phyloP scores from a whole-genome alignment of 177 flowering plant species.

The Vitis hybrid region DNA sequence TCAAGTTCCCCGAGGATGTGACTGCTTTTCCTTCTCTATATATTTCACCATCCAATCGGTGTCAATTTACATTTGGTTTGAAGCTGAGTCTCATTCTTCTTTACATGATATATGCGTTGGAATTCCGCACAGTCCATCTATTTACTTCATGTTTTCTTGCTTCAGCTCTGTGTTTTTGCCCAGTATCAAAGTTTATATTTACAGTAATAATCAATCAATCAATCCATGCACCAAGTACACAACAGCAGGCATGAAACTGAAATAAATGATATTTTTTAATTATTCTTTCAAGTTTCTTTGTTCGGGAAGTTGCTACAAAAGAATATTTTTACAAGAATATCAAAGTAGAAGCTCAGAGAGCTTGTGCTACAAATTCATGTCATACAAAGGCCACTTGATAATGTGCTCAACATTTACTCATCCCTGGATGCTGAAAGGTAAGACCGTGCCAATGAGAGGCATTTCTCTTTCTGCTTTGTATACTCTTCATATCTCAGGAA shows the following conservation, averaged over 20 bases:
- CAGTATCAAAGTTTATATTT: too few species aligned
- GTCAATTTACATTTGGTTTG: too few species aligned
- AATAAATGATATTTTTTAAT: not conserved
- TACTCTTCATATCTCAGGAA: conserved; percentile 85
- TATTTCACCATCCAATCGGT: too few species aligned
- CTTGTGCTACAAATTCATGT: not conserved
- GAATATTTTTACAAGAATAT: conserved; percentile 28
- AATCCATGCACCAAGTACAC: not conserved
- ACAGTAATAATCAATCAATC: not conserved
- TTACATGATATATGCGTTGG: not conserved
- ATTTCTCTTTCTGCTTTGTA: conserved; percentile 59
- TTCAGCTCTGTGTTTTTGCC: too few species aligned
- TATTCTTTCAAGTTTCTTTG: conserved; percentile 8
- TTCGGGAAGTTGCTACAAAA: conserved; percentile 20
- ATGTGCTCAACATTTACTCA: conserved; percentile 7
- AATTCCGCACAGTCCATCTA: too few species aligned
- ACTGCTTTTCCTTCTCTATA: too few species aligned
- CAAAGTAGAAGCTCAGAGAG: conserved; percentile 1
- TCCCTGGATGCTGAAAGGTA: conserved; percentile 35
- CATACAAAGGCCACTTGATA: too few species aligned
- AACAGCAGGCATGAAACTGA: not conserved
- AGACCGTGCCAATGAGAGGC: conserved; percentile 48
- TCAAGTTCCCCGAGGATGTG: too few species aligned
- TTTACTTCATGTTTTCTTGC: too few species aligned
- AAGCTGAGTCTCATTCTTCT: not conserved